These are phyloP conservation scores for Lichenothelia convexa DNA, from an alignment of 495 filamentous ascomycete species.

Conservation along the genomic window DNA sequence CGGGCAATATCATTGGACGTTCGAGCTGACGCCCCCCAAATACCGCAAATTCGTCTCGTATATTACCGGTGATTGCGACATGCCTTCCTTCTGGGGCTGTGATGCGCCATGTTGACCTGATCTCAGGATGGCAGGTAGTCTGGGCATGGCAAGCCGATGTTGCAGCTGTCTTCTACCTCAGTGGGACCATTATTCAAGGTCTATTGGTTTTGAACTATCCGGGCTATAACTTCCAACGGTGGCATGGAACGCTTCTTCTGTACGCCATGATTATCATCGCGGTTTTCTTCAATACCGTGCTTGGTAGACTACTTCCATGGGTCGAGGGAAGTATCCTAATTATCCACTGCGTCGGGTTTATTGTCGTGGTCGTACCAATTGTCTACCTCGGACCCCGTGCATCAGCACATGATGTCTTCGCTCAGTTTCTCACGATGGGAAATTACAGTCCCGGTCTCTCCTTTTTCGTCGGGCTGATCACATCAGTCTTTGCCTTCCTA, in stretches of 20 bases:
- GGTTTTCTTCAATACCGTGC: background rate
- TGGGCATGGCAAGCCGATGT: background rate
- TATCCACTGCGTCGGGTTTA: background rate
- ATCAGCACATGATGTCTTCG: background rate
- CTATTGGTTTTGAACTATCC: background rate
- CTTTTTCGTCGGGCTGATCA: background rate
- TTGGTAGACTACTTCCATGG: background rate
- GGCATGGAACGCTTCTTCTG: background rate
- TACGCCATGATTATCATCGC: background rate
- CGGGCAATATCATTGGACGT: background rate
- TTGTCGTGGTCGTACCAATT: background rate
- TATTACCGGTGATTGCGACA: too few relatives aligned
- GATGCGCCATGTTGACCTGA: background rate
- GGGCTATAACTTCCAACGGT: background rate
- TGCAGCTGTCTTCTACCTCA: background rate
- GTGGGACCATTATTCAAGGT: background rate
- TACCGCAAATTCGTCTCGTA: too few relatives aligned
- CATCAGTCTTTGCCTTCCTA: background rate
- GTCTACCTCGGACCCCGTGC: background rate
- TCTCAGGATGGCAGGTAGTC: background rate
- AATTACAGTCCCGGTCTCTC: background rate
- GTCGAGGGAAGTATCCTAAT: background rate
- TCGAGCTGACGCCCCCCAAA: too few relatives aligned
- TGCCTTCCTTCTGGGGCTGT: too few relatives aligned
- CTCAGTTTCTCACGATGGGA: background rate